Base-by-base conservation (phyloP, 768 basidiomycete species). In the Hortiboletus flavorubellus region DNA sequence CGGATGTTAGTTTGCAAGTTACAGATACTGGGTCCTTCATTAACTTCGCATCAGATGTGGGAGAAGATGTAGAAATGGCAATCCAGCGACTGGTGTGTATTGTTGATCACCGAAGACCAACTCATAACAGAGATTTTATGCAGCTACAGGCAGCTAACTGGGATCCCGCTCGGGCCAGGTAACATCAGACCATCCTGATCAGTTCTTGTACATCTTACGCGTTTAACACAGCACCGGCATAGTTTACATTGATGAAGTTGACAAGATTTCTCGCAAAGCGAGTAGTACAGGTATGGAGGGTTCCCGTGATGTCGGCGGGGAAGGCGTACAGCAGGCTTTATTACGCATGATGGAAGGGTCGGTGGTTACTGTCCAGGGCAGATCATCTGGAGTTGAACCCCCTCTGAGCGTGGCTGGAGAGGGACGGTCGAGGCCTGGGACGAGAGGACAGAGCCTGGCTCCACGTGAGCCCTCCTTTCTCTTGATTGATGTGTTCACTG, bases 301-400 rank as follows among this genome's bases (percentile, higher is more conserved):
- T 4, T 83, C 86, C 6, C 80, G 89, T 61, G 95, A 98, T 68
- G 94, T 98, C 1, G 88, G 92, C 23, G 95, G 95, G 10, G 94
- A 97, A 78, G 95, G 95, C 34, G 95, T 98, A 6, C 95, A 98
- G 65, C 94, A 98, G 71, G 86, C 91, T 18, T 78, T 97, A 16
- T 74, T 97, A 5, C 81, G 95, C 50, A 91, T 98, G 84, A 88
- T 98, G 80, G 96, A 98, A 76, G 95, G 95, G 14, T 86, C 91
- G 0, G 74, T 86, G 8, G 80, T 96, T 38, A 86, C 85, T n/a
- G 79, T 96, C 1, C 89, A 90, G 62, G 83, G 86, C 1, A 92
- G 89, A 68, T 83, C 81, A 16, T 69, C 78, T 18, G 73, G 74
- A 35, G 64, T 69, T 33, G 83, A 86, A 47, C 65, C 71, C 23